Percentiles rank a stretch among this genome's conserved stretches.
phyloP scores from a whole-genome alignment of 441 rosid genomes.

The Croton laevigatus region DNA sequence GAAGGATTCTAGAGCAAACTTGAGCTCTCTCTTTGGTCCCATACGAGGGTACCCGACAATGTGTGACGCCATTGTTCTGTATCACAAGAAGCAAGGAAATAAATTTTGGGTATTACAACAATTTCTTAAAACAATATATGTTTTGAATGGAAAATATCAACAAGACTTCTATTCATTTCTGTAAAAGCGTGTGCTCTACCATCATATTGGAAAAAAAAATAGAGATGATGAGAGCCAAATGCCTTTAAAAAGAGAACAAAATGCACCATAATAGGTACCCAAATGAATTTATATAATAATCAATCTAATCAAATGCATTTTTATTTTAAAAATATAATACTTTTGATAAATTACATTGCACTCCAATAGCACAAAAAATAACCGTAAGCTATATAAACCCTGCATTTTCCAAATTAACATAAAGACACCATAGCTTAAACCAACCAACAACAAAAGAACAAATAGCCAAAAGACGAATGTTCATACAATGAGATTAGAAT shows the following conservation, averaged over 20 bases:
- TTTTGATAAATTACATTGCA: no score
- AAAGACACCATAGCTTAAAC: not conserved
- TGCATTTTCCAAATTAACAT: not conserved
- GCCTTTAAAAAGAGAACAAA: not conserved
- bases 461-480: not conserved
- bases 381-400: not conserved
- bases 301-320: not conserved
- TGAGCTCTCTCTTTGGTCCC: conserved; percentile 30
- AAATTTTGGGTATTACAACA: not conserved
- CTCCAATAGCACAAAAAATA: no score
- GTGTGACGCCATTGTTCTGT: conserved; percentile 89
- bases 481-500: not conserved
- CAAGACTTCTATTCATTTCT: not conserved
- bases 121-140: not conserved
- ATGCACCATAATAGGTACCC: not conserved
- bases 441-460: not conserved
- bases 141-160: not conserved
- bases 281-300: not conserved
- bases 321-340: no score
- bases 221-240: not conserved
- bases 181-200: not conserved
- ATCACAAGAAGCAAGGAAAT: conserved; percentile 5
- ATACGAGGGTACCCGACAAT: conserved; percentile 95
- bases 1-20: conserved; percentile 93
- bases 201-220: not conserved